Percentiles rank a stretch among this genome's conserved stretches.
These are phyloP conservation scores for Saussurea involucrata DNA, from an alignment of 129 eudicot species.

Conservation along the genomic window DNA sequence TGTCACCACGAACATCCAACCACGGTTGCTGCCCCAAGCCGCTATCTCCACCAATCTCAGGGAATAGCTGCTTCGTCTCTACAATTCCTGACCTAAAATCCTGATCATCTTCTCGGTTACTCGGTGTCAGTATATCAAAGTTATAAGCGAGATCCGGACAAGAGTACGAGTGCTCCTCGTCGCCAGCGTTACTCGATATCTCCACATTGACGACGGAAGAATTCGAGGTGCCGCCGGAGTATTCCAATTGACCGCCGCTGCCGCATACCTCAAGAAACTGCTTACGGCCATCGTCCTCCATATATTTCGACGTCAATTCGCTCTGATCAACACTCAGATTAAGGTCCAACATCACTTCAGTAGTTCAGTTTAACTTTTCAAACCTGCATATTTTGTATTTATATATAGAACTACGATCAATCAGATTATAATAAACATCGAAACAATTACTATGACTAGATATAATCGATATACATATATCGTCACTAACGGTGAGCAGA, in stretches of 20 bases:
- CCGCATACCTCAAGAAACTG: conserved; percentile 28
- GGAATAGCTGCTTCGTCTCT: conserved; percentile 49
- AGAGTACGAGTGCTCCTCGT: conserved; percentile 38
- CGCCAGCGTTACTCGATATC: conserved; percentile 47
- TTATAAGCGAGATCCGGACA: conserved; percentile 17
- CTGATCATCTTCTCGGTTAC: conserved; percentile 10
- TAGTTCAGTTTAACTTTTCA: conserved; percentile 8
- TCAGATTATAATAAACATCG: neutral
- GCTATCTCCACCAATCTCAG: conserved; percentile 20
- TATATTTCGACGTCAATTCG: conserved; percentile 22
- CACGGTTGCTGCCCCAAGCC: conserved; percentile 13
- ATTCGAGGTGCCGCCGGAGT: conserved; percentile 53
- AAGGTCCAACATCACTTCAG: conserved; percentile 56
- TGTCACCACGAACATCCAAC: conserved; percentile 25
- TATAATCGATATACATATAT: neutral
- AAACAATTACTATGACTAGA: neutral
- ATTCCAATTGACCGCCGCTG: conserved; percentile 37
- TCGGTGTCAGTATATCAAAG: conserved; percentile 50
- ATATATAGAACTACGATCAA: conserved; percentile 1
- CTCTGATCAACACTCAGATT: conserved; percentile 44
- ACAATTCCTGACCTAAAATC: conserved; percentile 20
- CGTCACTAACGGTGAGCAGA: neutral
- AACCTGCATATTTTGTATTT: conserved; percentile 2
- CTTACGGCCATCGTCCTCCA: conserved; percentile 25
- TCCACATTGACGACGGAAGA: conserved; percentile 62